Evolutionary conservation across 108 stramenopile species (phyloP), one percentile per base, ranked within the genome.

Genomic region (Nitzschia sp.): DNA sequence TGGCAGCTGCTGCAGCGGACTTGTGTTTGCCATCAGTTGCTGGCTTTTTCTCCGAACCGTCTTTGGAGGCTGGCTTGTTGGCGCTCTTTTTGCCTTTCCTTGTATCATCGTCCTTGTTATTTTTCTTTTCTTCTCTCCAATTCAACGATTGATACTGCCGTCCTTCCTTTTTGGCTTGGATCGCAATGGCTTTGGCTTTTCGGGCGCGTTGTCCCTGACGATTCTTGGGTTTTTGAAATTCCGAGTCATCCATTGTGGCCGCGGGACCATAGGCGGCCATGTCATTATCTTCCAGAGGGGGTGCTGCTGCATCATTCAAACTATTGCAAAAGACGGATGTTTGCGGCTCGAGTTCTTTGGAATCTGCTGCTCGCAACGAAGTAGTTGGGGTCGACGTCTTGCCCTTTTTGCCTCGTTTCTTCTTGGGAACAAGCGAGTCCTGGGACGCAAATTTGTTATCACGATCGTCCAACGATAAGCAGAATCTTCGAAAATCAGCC

Each of bases 191-290:
- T 71, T 91, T 92, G 27, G 91, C 91, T 66, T 77, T 79, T 46
- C 94, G 77, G 53, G 79, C 82, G 55, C 91, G 79, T 71, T 95
- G 94, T 19, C 94, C 94, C 30, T 80, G 77, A 26, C 94, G 83
- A 72, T 95, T 95, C 72, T 89, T 91, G 62, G 83, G 86, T 55
- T 55, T 68, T 0, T 68, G 36, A 31, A 47, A 49, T 13, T 45
- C 61, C 31, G 15, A 46, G 26, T 49, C 55, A 19, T 24, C 66
- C 56, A 53, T 36, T 13, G 42, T 35, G 0, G 59, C 79, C 5
- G 54, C 81, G 5, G 68, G 72, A 21, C 76, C 81, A 58, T 82
- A 77, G 45, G 66, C 36, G 0, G 25, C 18, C 6, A 60, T 73
- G 56, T 48, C 46, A 32, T 25, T n/a, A 28, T 24, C 0, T 19